Evolutionary conservation across 2,329 filamentous ascomycete species (phyloP), one percentile per base, ranked within the genome.

Genomic region (Penicillium italicum): DNA sequence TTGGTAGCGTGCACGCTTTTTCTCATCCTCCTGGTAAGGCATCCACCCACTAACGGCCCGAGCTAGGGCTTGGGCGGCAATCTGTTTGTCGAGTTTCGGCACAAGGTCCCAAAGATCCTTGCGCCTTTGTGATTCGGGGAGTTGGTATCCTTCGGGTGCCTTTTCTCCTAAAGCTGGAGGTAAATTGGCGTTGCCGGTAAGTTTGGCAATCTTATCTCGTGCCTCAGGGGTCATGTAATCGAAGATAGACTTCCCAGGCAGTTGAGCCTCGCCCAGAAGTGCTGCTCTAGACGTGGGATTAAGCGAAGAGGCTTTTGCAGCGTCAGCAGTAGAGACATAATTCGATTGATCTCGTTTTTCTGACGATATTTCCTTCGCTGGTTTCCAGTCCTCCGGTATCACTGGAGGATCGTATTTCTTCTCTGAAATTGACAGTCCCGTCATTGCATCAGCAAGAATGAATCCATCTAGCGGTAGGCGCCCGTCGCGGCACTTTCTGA

Each of bases 181-280:
- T 2, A 99, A 82, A 66, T 93, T 84, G 3, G 75, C 74, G 55
- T 86, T 91, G 1, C 92, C 92, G 2, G 90, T 91, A 1, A 86
- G 86, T 11, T 84, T 80, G 3, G 82, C 91, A 42, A 99, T 82
- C 26, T 87, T 85, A 49, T 93, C 87, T 58, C 94, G 85, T 4
- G 89, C 85, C 33, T 88, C 82, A 0, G 90, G 80, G 0, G 89
- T 89, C 62, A 99, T 82, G 72, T 89, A 99, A 74, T 97, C 92
- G 71, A 97, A 99, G 3, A 99, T 86, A 0, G 94, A 97, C 76
- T 97, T 97, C 0, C 91, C 90, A 0, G 92, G 92, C 0, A 97
- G 78, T 34, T 85, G 82, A 37, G 84, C 80, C 75, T 97, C 93
- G 34, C 92, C 92, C 1, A 97, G 80, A 0, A 96, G 79, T 4